Conservation (phyloP, 192 early-diverging fungal genomes). For the Backusella mclennaniae region DNA sequence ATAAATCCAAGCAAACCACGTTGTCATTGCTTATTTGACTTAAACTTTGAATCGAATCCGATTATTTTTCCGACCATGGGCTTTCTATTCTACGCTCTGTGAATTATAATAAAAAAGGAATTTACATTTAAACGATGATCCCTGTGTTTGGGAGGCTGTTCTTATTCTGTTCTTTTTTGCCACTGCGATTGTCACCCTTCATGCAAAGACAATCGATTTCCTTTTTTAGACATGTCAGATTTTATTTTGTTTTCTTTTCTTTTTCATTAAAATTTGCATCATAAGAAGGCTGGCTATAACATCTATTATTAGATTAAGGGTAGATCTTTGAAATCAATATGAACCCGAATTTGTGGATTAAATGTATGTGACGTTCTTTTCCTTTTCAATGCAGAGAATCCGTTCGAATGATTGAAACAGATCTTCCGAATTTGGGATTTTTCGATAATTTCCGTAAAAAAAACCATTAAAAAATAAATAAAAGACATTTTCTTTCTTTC, state of each 20-base stretch:
- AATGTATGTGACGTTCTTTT: not conserved
- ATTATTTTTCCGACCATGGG: not conserved
- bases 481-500: not conserved
- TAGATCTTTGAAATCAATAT: no score
- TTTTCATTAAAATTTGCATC: not conserved
- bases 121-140: not conserved
- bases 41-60: not conserved
- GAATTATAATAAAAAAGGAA: not conserved
- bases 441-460: not conserved
- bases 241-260: not conserved
- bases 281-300: not conserved
- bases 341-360: not conserved
- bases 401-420: not conserved
- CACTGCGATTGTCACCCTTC: not conserved
- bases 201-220: conserved; percentile 2
- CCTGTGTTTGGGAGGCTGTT: not conserved
- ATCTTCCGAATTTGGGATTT: not conserved
- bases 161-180: not conserved
- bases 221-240: not conserved
- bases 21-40: not conserved
- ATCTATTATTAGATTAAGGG: not conserved
- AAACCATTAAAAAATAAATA: not conserved
- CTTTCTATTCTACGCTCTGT: not conserved
- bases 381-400: not conserved
- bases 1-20: not conserved